Percentiles rank a stretch among this genome's conserved stretches.
Evolutionary conservation across 2,329 filamentous ascomycete species (phyloP).

Genomic region (Phialophora expanda): DNA sequence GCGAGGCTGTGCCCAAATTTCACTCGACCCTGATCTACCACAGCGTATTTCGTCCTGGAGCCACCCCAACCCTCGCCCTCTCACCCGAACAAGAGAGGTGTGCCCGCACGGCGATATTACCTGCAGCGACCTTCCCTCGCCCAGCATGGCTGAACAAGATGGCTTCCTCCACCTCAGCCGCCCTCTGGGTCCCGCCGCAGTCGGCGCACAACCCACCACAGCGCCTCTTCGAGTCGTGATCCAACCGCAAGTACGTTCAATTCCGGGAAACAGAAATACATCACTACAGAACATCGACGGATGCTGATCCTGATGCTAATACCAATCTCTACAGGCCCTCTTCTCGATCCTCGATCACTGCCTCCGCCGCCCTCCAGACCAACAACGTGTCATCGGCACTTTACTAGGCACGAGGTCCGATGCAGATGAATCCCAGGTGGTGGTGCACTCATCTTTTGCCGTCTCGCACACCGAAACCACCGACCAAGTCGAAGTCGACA

Average conservation of each 20-base stretch:
- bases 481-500: conserved; percentile 98
- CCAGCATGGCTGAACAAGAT: conserved; percentile 81
- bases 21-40: neutral
- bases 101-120: conserved; percentile 17
- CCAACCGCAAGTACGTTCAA: conserved; percentile 79
- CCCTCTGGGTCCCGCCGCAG: conserved; percentile 80
- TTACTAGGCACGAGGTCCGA: conserved; percentile 91
- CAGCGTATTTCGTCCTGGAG: conserved; percentile 11
- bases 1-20: conserved; percentile 25
- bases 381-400: conserved; percentile 95
- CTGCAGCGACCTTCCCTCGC: conserved; percentile 41
- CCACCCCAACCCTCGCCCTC: conserved; percentile 1
- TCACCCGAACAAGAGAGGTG: conserved; percentile 26
- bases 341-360: conserved; percentile 84
- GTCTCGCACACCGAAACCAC: conserved; percentile 98
- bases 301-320: neutral
- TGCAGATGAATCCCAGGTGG: conserved; percentile 87
- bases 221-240: conserved; percentile 92
- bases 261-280: neutral
- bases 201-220: conserved; percentile 82
- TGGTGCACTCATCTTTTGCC: conserved; percentile 94
- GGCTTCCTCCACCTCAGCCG: conserved; percentile 94
- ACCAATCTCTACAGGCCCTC: conserved; percentile 55
- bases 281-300: neutral
- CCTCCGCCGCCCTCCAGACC: conserved; percentile 85